Evolutionary conservation across 2,329 filamentous ascomycete species (phyloP).

Genomic region (Chaetomiaceae sp.): DNA sequence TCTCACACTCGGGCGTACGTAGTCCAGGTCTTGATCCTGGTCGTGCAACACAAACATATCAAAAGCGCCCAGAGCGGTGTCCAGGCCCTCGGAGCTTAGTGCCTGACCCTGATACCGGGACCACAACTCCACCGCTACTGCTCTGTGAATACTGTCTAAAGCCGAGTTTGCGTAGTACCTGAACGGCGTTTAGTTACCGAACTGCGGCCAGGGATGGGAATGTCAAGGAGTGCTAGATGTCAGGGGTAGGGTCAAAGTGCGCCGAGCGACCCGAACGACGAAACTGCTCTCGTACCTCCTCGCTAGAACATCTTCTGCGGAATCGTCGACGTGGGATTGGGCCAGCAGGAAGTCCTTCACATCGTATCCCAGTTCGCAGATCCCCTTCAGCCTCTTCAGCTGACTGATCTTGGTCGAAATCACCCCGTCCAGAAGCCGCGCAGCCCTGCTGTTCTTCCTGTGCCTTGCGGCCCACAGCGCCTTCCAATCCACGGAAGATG

Average conservation of each 20-base stretch:
- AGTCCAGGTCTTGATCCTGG: conserved; percentile 66
- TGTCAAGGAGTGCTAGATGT: background rate
- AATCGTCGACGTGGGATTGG: conserved; percentile 57
- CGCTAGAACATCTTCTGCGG: conserved; percentile 69
- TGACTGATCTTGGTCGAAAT: conserved; percentile 67
- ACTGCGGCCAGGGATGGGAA: background rate
- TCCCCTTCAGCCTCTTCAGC: conserved; percentile 63
- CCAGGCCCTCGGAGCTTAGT: conserved; percentile 44
- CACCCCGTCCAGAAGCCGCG: conserved; percentile 60
- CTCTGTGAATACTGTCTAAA: conserved; percentile 75
- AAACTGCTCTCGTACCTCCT: conserved; percentile 47
- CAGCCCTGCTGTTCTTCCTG: conserved; percentile 48
- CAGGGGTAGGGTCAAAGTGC: background rate
- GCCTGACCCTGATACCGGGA: conserved; percentile 44
- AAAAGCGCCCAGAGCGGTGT: conserved; percentile 74
- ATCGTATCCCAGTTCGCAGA: conserved; percentile 75
- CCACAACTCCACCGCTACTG: conserved; percentile 77
- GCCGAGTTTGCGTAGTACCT: conserved; percentile 73
- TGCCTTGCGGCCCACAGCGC: conserved; percentile 56
- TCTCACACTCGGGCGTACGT: conserved; percentile 45
- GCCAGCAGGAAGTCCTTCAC: conserved; percentile 77
- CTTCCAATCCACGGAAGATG: conserved; percentile 69
- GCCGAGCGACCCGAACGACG: too few relatives aligned
- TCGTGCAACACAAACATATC: conserved; percentile 84
- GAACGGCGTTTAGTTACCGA: conserved; percentile 5